Evolutionary conservation across 108 stramenopile species (phyloP), one percentile per base, ranked within the genome.

Genomic region (Craspedostauros australis): DNA sequence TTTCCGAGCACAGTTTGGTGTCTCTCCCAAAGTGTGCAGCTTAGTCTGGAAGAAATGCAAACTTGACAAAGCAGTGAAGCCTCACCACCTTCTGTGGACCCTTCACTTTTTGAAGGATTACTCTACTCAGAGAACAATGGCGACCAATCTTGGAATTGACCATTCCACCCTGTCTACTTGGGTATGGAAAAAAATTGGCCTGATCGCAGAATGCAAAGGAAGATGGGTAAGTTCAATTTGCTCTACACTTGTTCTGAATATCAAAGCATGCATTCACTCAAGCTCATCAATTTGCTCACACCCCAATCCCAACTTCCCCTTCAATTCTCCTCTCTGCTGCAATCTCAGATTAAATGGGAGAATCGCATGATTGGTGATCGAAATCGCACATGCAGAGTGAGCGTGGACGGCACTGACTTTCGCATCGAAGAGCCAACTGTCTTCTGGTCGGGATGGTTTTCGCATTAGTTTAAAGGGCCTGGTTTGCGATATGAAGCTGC

Each of bases 401-500:
- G 9, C 9, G 34, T 54, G 5, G 58, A 68, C 54, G 58, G 66
- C 1, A 54, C 9, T 0, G 50, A 60, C 32, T 52, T 49, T 44
- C 24, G 28, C 6, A 68, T 56, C 14, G 22, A 47, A 16, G 22
- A 54, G 48, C 38, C 52, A n/a, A 54, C 14, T 7, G 21, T n/a
- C 7, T 36, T 42, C 15, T 25, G 26, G 4, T 28, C 33, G 5
- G 22, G 22, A 24, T 36, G 20, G 2, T 49, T 18, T 14, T 51
- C 22, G 3, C 47, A 51, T 25, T 43, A 66, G 23, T 34, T 66
- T 48, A 32, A 51, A 30, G 20, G 23, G 19, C 18, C 16, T 38
- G 33, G 54, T 12, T 19, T 57, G 24, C 31, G 46, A 2, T 65
- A 65, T 57, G 64, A 65, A 39, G 30, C 57, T 18, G 64, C 33